Evolutionary conservation across 2,329 filamentous ascomycete genomes (phyloP), one percentile per base, ranked within the genome.

Genomic region (Penicillium occitanis): DNA sequence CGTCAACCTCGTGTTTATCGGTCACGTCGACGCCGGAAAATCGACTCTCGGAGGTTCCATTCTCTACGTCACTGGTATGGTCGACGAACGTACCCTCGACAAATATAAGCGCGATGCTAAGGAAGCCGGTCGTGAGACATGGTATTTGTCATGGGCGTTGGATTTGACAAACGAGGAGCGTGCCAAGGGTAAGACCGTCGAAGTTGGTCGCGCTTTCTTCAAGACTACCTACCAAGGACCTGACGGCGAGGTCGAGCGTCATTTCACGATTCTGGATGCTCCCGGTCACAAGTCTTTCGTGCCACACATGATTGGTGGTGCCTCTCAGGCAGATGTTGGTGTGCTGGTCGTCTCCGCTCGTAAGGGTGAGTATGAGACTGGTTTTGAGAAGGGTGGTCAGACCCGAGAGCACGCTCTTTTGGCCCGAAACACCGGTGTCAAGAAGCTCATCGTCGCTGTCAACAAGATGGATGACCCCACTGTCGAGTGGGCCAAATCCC

Each of bases 381-480:
- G 95, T 60, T 99, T 99, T 78, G 95, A 99, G 74, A 91, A 90
- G 83, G 95, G 95, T 69, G 94, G 95, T 44, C 95, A 99, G 80
- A 99, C 95, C 63, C 88, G 95, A 77, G 95, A 99, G 86, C 94
- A 98, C 80, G 95, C 96, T 65, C 92, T 99, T 84, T 86, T 99
- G 76, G 96, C 96, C 71, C 97, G 98, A 83, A 99, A 96, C 0
- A 94, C 97, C 77, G 95, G 95, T 80, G 95, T 99, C 67, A 96
- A 96, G 85, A 97, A 97, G 82, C 86, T 99, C 65, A 85, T 98
- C 55, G 90, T 99, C 35, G 95, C 87, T 63, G 93, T 97, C 77
- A 99, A 99, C 87, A 99, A 99, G 86, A 99, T 99, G 96, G 95
- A 99, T 76, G 95, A 99, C 77, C 84, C 90, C 11, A 99, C 95